Evolutionary conservation across 2,329 filamentous ascomycete species (phyloP), one percentile per base, ranked within the genome.

Genomic region (Stagonosporopsis cucurbitacearum): DNA sequence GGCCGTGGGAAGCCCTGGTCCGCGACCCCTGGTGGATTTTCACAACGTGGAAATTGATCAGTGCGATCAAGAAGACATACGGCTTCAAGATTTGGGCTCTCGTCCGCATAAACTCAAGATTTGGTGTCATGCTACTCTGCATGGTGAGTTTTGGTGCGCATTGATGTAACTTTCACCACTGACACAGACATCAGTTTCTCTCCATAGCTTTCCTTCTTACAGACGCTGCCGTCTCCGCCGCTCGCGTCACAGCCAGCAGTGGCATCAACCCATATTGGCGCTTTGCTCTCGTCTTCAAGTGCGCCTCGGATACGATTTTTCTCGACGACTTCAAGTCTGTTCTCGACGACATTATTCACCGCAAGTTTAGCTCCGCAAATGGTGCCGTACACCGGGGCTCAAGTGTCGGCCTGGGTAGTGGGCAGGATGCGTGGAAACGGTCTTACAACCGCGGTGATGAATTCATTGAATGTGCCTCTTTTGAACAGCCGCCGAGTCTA

Each of bases 21-120:
- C 66, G 71, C 6, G 71, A 74, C 23, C 71, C 71, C 0, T 74
- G 70, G 72, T 74, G 72, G 72, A 74, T 74, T 13, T 74, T 73
- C 35, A 75, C 71, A 0, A 74, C 72, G 0, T 73, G 67, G 67
- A 69, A 66, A 39, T 57, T 74, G 8, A 62, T 72, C 25, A 53
- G 64, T 28, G 59, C 68, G 6, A 74, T 75, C 46, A 71, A 69
- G 43, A 69, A 72, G 59, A 70, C 72, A 2, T 74, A 75, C 33
- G 59, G 63, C 1, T 71, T 70, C 56, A 72, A 58, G 28, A 26
- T 73, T 1, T 65, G 56, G 59, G 57, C 56, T 1, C 50, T 74
- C 3, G 39, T 72, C 19, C 54, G 57, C 8, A 71, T 73, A 36
- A 74, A 73, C 40, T 47, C 57, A 3, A 57, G 72, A 4, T 74